Evolutionary conservation across 1,284 basidiomycete genomes (phyloP).

Genomic region (Mycena sp.): DNA sequence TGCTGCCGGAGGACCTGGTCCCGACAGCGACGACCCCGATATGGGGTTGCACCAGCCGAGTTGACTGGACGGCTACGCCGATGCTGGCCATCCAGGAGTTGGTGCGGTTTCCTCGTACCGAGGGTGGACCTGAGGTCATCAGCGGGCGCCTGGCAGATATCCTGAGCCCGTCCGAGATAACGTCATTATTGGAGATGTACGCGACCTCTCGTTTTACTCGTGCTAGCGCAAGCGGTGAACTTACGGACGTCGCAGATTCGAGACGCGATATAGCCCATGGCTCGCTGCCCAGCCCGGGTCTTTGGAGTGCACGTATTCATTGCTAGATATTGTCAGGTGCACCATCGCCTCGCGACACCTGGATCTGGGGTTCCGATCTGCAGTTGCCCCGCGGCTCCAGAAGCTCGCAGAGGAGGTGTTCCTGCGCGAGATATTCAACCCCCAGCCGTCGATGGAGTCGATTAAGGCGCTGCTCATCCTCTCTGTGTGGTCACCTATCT

Average conservation of each 20-base stretch:
- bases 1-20: conserved; percentile 28
- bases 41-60: conserved; percentile 33
- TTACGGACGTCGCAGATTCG: conserved; percentile 46
- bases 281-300: conserved; percentile 49
- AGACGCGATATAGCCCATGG: conserved; percentile 54
- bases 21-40: conserved; percentile 24
- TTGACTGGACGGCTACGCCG: conserved; percentile 52
- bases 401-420: conserved; percentile 50
- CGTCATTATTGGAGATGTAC: conserved; percentile 49
- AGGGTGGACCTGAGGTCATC: neutral
- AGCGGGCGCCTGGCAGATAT: conserved; percentile 44
- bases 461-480: conserved; percentile 54
- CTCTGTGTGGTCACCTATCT: conserved; percentile 54
- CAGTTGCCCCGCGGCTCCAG: conserved; percentile 42
- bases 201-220: no score
- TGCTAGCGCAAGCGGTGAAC: no score
- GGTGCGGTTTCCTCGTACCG: conserved; percentile 33
- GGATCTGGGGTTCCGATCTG: conserved; percentile 12
- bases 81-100: conserved; percentile 53
- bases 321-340: conserved; percentile 35
- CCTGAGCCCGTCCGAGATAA: conserved; percentile 46
- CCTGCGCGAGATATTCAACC: conserved; percentile 52
- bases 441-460: conserved; percentile 47
- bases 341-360: conserved; percentile 34
- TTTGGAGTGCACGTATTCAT: conserved; percentile 47